Evolutionary conservation across 257 asterid genomes (phyloP), one percentile per base, ranked within the genome.

Genomic region (Scutellaria minor): DNA sequence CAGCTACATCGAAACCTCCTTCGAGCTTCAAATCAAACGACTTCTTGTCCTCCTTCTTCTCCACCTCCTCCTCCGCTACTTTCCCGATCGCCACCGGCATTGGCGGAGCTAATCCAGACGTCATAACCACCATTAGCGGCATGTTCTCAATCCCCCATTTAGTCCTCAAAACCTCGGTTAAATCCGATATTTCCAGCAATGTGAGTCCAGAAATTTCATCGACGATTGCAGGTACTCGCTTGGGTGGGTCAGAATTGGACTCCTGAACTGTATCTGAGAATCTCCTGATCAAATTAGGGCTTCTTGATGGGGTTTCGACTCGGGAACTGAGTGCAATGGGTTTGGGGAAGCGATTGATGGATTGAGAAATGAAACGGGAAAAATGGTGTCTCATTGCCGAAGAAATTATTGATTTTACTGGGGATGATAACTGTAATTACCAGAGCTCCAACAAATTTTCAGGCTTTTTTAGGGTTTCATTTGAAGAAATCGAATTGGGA

Each of bases 1-100:
- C 64, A 44, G 71, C 95, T 0, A 95, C 86, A 46, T 93, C 96
- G 45, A 83, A 93, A 5, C 97, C 98, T 10, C 96, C 97, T 69
- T 93, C 98, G 50, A 93, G 95, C 79, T 87, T 93, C 91, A 93
- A 80, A 76, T 93, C 97, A 74, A 93, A 93, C 18, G 95, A 79
- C 42, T 96, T 93, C 90, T 90, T 93, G 79, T 87, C 97, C 78
- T 73, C 84, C 79, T 88, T 88, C 81, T 81, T 88, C 74, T 84
- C 98, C 37, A 31, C 37, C 53, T 73, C 86, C 79, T 83, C 76
- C 89, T 7, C 77, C 95, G 2, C 81, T 81, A 85, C 87, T 68
- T 80, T 83, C 55, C 82, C 92, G 72, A 77, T 85, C 78, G 61
- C 54, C 60, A 87, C 90, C 53, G 73, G 67, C 83, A 77, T 61